These are phyloP conservation scores for Suhomyces wounanorum DNA, from an alignment of 1,139 yeast species.

Conservation along the genomic window DNA sequence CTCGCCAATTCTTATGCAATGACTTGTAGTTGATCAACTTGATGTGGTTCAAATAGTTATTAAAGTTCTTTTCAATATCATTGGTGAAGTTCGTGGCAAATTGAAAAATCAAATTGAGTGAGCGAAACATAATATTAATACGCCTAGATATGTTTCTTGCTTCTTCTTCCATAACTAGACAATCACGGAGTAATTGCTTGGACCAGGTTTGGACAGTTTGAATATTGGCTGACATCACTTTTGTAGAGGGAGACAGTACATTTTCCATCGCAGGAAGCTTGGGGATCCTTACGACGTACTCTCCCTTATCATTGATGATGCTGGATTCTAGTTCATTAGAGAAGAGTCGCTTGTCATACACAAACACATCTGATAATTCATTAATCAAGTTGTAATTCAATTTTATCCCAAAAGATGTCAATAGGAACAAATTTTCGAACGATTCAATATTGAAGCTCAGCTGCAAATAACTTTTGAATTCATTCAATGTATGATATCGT, in stretches of 20 bases:
- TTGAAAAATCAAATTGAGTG: conserved; percentile 58
- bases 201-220: conserved; percentile 34
- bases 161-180: conserved; percentile 22
- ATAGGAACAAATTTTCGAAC: conserved; percentile 52
- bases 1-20: conserved; percentile 51
- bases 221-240: conserved; percentile 26
- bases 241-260: conserved; percentile 7
- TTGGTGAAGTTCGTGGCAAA: conserved; percentile 55
- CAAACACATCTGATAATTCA: conserved; percentile 53
- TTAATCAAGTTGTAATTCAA: conserved; percentile 53
- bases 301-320: not conserved
- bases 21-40: conserved; percentile 49
- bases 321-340: conserved; percentile 12
- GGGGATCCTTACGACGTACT: conserved; percentile 12
- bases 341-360: conserved; percentile 60
- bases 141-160: conserved; percentile 26
- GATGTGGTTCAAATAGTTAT: conserved; percentile 50
- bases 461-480: conserved; percentile 21
- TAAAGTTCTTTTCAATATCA: conserved; percentile 55
- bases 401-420: conserved; percentile 66
- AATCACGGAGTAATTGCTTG: conserved; percentile 24
- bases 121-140: conserved; percentile 48
- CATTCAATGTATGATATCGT: conserved; percentile 36
- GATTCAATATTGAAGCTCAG: conserved; percentile 18
- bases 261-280: conserved; percentile 10